Percentiles rank a stretch among this genome's conserved stretches.
Conservation (phyloP, 2,329 filamentous ascomycete genomes). For the Sporothrix luriei region DNA sequence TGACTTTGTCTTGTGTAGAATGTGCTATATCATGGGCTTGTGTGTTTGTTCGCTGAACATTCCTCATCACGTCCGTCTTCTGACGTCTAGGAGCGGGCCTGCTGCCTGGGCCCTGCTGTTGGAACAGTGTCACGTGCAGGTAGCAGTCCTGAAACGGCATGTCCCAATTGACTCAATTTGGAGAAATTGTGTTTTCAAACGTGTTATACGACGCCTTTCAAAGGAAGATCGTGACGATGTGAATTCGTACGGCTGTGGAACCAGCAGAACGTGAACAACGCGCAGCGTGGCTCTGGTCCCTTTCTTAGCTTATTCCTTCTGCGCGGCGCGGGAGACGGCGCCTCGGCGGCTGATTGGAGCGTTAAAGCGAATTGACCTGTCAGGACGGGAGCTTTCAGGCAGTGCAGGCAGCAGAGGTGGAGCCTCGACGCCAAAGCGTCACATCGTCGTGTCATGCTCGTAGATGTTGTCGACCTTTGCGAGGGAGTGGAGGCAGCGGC, state of each 20-base stretch:
- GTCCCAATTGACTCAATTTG: not conserved
- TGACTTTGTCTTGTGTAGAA: not conserved
- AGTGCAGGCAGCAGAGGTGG: constrained; percentile 23
- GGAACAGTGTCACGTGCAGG: constrained; percentile 16
- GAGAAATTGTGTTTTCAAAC: not conserved
- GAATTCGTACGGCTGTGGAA: too few relatives aligned
- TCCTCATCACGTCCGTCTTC: not conserved
- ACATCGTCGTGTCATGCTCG: not conserved
- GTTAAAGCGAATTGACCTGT: not conserved
- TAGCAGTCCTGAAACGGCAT: not conserved
- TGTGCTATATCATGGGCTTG: not conserved
- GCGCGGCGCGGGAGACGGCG: constrained; percentile 20
- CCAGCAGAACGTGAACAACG: not conserved
- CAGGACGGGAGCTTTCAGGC: not conserved
- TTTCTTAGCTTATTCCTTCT: not conserved
- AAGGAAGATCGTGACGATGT: not conserved
- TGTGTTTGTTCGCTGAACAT: not conserved
- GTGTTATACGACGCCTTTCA: not conserved
- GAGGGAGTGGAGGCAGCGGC: not conserved
- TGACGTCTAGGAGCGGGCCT: constrained; percentile 6
- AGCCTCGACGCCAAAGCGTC: not conserved
- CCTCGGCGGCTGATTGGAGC: not conserved
- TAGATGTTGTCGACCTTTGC: not conserved
- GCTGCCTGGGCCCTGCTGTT: constrained; percentile 1
- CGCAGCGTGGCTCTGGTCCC: not conserved